A percentile compares a stretch with the other conserved stretches of the same genome.
These are phyloP conservation scores for Eragrostis nindensis DNA, from an alignment of 176 grass and related monocot genomes.

Conservation along the genomic window DNA sequence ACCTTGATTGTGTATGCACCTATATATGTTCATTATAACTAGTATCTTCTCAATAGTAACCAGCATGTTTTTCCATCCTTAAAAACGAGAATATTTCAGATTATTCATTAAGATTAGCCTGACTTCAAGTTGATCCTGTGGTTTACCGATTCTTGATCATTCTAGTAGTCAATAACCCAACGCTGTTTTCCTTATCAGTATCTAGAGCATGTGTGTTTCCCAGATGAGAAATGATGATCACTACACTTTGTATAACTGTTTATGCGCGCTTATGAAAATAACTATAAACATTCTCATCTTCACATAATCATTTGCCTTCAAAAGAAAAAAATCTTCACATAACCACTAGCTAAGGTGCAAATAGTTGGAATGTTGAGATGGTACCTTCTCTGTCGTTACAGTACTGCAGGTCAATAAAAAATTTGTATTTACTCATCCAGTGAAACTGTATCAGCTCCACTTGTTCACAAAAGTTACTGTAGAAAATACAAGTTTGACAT, in stretches of 20 bases:
- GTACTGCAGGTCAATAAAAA: neutral
- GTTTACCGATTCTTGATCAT: constrained; percentile 2
- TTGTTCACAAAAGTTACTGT: neutral
- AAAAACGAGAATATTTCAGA: constrained; percentile 25
- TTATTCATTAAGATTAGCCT: constrained; percentile 14
- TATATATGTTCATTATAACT: neutral
- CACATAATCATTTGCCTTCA: no score
- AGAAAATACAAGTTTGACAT: neutral
- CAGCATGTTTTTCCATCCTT: constrained; percentile 4
- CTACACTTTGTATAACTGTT: neutral
- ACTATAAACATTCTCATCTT: constrained; percentile 2
- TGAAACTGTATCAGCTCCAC: neutral
- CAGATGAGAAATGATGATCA: neutral
- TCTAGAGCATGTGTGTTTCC: neutral
- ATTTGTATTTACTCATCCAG: neutral
- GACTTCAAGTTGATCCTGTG: constrained; percentile 16
- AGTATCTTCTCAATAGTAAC: neutral
- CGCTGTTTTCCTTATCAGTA: neutral
- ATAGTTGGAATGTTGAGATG: neutral
- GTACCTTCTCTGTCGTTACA: neutral
- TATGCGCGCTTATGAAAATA: constrained; percentile 2
- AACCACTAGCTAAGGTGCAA: neutral
- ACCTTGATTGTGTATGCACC: constrained; percentile 7
- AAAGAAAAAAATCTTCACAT: no score
- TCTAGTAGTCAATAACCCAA: constrained; percentile 13